Conservation (phyloP, 2,329 filamentous ascomycete genomes). For the Penicillium decumbens region DNA sequence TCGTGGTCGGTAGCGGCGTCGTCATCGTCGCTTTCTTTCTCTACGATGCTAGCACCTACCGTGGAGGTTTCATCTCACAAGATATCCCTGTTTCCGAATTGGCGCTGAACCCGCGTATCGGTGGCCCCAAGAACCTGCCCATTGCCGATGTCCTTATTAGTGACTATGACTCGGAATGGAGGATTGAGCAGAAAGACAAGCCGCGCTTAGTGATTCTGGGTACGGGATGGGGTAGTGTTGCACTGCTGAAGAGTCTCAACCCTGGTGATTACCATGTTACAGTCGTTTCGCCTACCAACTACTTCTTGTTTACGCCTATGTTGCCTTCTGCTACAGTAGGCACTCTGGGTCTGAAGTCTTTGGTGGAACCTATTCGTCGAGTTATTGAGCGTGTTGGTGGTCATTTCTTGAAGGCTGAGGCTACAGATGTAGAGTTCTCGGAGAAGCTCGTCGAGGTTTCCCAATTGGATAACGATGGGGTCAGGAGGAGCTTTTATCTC, state of each 20-base stretch:
- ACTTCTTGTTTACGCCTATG: conserved; percentile 98
- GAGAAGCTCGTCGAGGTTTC: conserved; percentile 85
- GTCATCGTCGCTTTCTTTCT: conserved; percentile 80
- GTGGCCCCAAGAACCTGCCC: conserved; percentile 91
- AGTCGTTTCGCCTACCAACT: conserved; percentile 88
- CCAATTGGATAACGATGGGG: conserved; percentile 64
- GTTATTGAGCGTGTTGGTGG: conserved; percentile 74
- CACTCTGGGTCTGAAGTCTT: conserved; percentile 80
- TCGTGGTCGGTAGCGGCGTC: conserved; percentile 64
- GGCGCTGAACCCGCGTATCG: conserved; percentile 72
- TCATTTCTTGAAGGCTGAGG: conserved; percentile 83
- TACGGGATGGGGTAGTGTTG: conserved; percentile 91
- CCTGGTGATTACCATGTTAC: conserved; percentile 94
- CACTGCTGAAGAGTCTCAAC: conserved; percentile 82
- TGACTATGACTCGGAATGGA: conserved; percentile 73
- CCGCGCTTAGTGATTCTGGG: conserved; percentile 88
- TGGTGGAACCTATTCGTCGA: conserved; percentile 87
- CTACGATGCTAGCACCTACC: conserved; percentile 91
- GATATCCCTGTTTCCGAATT: conserved; percentile 82
- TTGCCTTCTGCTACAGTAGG: conserved; percentile 94
- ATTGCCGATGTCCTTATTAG: conserved; percentile 84
- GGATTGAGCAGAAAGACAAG: conserved; percentile 72
- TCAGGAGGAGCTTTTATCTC: conserved; percentile 80
- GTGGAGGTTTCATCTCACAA: conserved; percentile 58
- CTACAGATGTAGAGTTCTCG: conserved; percentile 86